Evolutionary conservation across 2,329 filamentous ascomycete species (phyloP).

Genomic region (Ceratocystis diversiconidia): DNA sequence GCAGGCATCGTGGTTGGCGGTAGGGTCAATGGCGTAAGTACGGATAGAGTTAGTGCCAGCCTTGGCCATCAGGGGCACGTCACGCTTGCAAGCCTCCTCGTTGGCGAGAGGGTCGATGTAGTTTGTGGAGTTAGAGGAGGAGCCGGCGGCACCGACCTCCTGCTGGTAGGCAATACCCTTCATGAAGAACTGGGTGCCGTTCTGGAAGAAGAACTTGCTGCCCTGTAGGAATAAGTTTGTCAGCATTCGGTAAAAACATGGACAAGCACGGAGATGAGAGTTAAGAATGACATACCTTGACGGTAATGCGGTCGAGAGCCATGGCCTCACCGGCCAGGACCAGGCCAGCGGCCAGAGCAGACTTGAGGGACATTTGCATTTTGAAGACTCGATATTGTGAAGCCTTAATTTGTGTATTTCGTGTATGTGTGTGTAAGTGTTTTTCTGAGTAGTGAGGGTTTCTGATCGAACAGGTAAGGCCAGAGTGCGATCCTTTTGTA

Average conservation of each 20-base stretch:
- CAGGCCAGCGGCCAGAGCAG: slow-evolving; percentile 28
- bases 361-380: slow-evolving; percentile 23
- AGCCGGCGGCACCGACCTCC: slow-evolving; percentile 47
- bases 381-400: slow-evolving; percentile 15
- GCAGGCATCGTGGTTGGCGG: slow-evolving; percentile 61
- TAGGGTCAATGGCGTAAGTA: slow-evolving; percentile 83
- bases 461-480: background rate
- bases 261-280: background rate
- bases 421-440: background rate
- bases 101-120: slow-evolving; percentile 80
- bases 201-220: slow-evolving; percentile 80
- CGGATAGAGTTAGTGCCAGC: slow-evolving; percentile 86
- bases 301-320: slow-evolving; percentile 44
- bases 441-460: background rate
- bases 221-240: slow-evolving; percentile 33
- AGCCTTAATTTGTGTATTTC: background rate
- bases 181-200: slow-evolving; percentile 57
- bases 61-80: slow-evolving; percentile 65
- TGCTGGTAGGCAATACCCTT: slow-evolving; percentile 93
- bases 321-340: slow-evolving; percentile 30
- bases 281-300: slow-evolving; percentile 42
- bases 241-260: background rate
- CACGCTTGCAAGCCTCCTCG: slow-evolving; percentile 56
- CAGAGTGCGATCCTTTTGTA: slow-evolving; percentile 4
- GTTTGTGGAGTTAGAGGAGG: slow-evolving; percentile 30